Conservation (phyloP, 257 asterid species). For the Catharanthus roseus region DNA sequence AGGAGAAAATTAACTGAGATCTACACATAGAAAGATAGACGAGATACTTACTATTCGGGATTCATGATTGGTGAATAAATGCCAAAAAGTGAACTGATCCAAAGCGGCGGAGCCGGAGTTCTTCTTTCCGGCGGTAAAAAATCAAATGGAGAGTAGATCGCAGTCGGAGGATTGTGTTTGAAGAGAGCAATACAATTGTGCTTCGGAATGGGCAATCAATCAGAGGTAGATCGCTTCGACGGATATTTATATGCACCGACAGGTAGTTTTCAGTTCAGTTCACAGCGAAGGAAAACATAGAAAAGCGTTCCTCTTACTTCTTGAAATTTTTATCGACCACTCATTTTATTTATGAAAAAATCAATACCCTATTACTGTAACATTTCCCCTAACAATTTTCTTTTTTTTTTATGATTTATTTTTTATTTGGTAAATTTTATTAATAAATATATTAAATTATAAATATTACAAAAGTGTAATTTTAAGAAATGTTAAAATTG, state of each 20-base stretch:
- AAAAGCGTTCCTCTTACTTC: neutral
- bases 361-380: no score
- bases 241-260: conserved; percentile 21
- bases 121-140: conserved; percentile 18
- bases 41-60: conserved; percentile 39
- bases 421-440: no score
- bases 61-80: conserved; percentile 22
- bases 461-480: no score
- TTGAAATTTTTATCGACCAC: conserved; percentile 12
- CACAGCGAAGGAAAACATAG: neutral
- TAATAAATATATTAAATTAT: no score
- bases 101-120: conserved; percentile 15
- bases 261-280: neutral
- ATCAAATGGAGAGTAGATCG: conserved; percentile 20
- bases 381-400: no score
- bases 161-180: conserved; percentile 24
- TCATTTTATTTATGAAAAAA: no score
- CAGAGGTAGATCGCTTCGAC: neutral
- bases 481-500: no score
- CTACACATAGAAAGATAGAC: neutral
- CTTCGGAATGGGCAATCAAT: neutral
- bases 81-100: conserved; percentile 5
- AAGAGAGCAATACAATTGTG: neutral
- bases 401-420: no score
- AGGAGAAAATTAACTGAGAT: neutral